Base-by-base conservation (phyloP, 208 protist genomes). In the Porcisia hertigi region DNA sequence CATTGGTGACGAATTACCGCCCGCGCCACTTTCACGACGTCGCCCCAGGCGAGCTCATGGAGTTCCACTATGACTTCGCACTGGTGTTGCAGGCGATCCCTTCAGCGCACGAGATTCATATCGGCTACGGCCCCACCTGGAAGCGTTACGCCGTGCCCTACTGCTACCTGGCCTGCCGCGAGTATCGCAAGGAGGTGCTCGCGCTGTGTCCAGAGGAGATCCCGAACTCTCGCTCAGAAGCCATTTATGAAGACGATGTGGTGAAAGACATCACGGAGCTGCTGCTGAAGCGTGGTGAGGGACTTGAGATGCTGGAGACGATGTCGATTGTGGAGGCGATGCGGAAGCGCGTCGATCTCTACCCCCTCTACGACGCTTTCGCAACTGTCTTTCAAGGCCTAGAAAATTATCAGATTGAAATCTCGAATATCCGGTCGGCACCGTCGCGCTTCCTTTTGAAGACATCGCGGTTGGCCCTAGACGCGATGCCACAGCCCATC, bases 21-120 rank as follows among this genome's bases (percentile, higher is more conserved):
- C 93, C 93, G 6, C 84, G 91, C 0, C 93, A 97, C 80, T 95
- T 97, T 79, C 93, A 97, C 73, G 93, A 97, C 71, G 78, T 97
- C 47, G 89, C 87, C 7, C 93, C 93, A 9, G 93, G 93, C 9
- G 93, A 97, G 67, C 73, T 94, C 76, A 91, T 95, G 88, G 90
- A 97, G 82, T 97, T 92, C 77, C 89, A 95, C 73, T 94, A 95
- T 81, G 93, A 97, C 73, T 89, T 97, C 75, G 84, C 86, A 0
- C 89, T 89, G 20, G 91, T 95, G 34, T 73, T 97, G 63, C 84
- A 86, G 62, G 77, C 85, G 57, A 62, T 97, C 1, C 78, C 74
- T 41, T 88, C 85, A 4, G 84, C 87, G 30, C 84, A 89, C 64
- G 78, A 77, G 14, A 82, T 97, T 53, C 73, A 86, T 64, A 85